Conservation (phyloP, 805 yeast species). For the Huiozyma naganishii region DNA sequence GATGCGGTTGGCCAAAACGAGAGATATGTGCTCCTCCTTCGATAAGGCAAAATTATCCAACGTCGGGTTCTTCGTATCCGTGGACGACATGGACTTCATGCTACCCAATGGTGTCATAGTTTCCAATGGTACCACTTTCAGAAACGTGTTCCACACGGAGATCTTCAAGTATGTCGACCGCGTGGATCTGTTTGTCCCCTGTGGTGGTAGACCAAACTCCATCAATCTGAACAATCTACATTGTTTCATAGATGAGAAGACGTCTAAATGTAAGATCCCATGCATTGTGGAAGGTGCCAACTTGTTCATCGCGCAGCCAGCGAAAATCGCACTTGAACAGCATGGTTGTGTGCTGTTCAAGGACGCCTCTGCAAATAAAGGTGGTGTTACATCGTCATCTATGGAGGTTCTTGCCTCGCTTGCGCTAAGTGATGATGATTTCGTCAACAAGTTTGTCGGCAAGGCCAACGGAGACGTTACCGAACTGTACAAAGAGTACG, state of each 20-base stretch:
- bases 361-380: conserved; percentile 95
- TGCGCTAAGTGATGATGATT: conserved; percentile 76
- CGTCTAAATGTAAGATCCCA: conserved; percentile 70
- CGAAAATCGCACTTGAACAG: conserved; percentile 73
- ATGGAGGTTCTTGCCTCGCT: conserved; percentile 91
- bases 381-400: conserved; percentile 97
- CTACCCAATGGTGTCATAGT: conserved; percentile 69
- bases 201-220: conserved; percentile 98
- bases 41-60: conserved; percentile 56
- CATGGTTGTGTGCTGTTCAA: conserved; percentile 85
- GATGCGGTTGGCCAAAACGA: conserved; percentile 60
- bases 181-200: conserved; percentile 85
- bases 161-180: conserved; percentile 51
- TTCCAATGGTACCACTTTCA: conserved; percentile 76
- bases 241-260: conserved; percentile 56
- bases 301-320: conserved; percentile 87
- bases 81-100: conserved; percentile 70
- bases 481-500: conserved; percentile 68
- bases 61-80: conserved; percentile 71
- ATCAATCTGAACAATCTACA: conserved; percentile 77
- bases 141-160: conserved; percentile 81
- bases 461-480: conserved; percentile 7
- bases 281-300: conserved; percentile 97
- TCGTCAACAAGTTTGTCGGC: conserved; percentile 61
- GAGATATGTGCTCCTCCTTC: conserved; percentile 63